phyloP scores from a whole-genome alignment of 2,329 filamentous ascomycete species.

The Cladorrhinum sp. region DNA sequence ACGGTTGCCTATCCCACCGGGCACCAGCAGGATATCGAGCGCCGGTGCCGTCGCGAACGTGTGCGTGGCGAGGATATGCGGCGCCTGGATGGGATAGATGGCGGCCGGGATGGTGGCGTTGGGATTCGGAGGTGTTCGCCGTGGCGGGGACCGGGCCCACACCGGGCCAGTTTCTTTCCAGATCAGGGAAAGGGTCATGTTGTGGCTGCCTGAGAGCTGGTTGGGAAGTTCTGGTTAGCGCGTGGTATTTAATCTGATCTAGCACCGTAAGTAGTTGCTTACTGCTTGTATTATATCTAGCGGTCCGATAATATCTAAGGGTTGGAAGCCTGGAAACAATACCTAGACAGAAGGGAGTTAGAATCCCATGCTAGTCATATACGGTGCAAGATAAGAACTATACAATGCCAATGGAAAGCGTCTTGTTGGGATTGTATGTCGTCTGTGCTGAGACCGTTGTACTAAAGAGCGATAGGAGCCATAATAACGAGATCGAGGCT shows the following conservation, averaged over 20 bases:
- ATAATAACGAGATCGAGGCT: background rate
- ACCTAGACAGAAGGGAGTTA: background rate
- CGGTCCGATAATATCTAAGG: conserved; percentile 10
- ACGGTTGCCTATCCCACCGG: conserved; percentile 9
- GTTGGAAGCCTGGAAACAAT: conserved; percentile 12
- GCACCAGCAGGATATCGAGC: conserved; percentile 13
- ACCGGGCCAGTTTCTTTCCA: conserved; percentile 1
- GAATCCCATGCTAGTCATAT: background rate
- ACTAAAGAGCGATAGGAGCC: background rate
- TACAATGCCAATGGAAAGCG: conserved; percentile 8
- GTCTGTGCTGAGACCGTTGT: background rate
- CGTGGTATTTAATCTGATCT: background rate
- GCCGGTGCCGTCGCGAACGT: conserved; percentile 4
- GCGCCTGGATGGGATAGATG: background rate
- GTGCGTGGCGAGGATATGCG: conserved; percentile 6
- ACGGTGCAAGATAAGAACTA: background rate
- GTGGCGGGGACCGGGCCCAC: background rate
- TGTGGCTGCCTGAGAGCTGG: conserved; percentile 1
- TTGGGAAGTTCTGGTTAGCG: background rate
- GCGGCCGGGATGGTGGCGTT: background rate
- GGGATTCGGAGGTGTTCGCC: background rate
- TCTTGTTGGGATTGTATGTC: background rate
- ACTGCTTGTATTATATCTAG: conserved; percentile 2
- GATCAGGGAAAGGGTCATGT: conserved; percentile 4
- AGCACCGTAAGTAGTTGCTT: background rate